Base-by-base conservation (phyloP, 768 basidiomycete genomes). In the Russula vinacea region DNA sequence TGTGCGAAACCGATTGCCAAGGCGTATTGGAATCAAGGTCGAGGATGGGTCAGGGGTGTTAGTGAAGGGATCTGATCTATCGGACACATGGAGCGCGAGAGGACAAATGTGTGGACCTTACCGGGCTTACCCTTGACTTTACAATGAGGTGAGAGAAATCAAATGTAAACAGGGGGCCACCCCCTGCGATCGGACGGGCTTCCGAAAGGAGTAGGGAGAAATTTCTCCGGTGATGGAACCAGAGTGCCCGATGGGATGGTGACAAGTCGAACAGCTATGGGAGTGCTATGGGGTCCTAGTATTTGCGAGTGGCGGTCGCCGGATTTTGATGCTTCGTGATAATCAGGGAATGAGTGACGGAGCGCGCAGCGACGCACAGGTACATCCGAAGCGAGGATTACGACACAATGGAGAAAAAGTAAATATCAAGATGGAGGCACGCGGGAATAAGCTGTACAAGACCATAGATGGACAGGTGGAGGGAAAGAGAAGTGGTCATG, bases 261-360 rank as follows among this genome's bases (percentile, higher is more conserved):
- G 49, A 26, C 26, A 42, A 50, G 54, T 42, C 22, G 33, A 50
- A 53, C 55, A 65, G 24, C 33, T 14, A 50, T 56, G 59, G 50
- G 37, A 53, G 50, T 61, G 24, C 33, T 14, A 50, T 56, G 59
- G 50, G 37, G 33, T 60, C 37, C 17, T 40, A 33, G 54, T 35
- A 40, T 57, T 55, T 47, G 39, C 40, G 39, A 56, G 32, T 35
- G 55, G 50, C n/a, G 52, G 53, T 60, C 50, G 58, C 32, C 50
- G 49, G 63, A 60, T 45, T 50, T 29, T 22, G 59, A 22, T 53
- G 59, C 54, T 56, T 50, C 58, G 19, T 51, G 58, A 65, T 56
- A 56, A 65, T 64, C 58, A 64, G 19, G 29, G 49, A 40, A 56
- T 40, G 54, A 56, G 33, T 32, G 54, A 60, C 64, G 64, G 64